Evolutionary conservation across 2,329 filamentous ascomycete genomes (phyloP).

Genomic region (Leptographium radiaticola): DNA sequence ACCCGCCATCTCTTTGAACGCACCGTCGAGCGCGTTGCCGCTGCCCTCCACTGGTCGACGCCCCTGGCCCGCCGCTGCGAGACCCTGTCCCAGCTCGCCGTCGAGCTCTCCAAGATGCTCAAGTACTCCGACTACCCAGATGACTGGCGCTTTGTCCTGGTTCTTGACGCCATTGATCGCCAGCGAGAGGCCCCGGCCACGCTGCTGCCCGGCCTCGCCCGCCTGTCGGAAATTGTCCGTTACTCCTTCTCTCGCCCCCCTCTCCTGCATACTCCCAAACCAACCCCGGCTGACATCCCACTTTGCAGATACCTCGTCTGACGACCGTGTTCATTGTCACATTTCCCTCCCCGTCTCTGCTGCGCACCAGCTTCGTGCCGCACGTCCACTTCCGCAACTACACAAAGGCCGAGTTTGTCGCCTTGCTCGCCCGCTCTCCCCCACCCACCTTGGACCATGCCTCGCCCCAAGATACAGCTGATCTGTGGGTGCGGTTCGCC

Average conservation of each 20-base stretch:
- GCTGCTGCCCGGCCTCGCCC: conserved; percentile 65
- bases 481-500: conserved; percentile 71
- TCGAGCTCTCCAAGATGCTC: conserved; percentile 56
- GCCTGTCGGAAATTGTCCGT: conserved; percentile 67
- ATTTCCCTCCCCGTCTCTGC: conserved; percentile 52
- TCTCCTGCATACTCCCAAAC: not conserved
- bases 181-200: conserved; percentile 71
- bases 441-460: conserved; percentile 35
- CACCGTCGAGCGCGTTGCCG: conserved; percentile 45
- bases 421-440: conserved; percentile 53
- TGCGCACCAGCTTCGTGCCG: conserved; percentile 57
- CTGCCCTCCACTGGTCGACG: conserved; percentile 33
- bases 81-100: conserved; percentile 62
- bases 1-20: conserved; percentile 65
- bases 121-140: conserved; percentile 24
- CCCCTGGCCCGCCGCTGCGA: conserved; percentile 54
- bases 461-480: conserved; percentile 39
- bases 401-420: conserved; percentile 63
- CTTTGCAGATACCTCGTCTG: conserved; percentile 58
- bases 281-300: conserved; percentile 3
- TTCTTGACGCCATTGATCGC: conserved; percentile 77
- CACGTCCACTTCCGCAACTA: conserved; percentile 79
- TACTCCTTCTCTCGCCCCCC: not conserved
- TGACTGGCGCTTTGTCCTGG: conserved; percentile 57
- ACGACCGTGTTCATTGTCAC: conserved; percentile 67